phyloP scores from a whole-genome alignment of 352 stramenopile genomes.

The Pythium aphanidermatum region DNA sequence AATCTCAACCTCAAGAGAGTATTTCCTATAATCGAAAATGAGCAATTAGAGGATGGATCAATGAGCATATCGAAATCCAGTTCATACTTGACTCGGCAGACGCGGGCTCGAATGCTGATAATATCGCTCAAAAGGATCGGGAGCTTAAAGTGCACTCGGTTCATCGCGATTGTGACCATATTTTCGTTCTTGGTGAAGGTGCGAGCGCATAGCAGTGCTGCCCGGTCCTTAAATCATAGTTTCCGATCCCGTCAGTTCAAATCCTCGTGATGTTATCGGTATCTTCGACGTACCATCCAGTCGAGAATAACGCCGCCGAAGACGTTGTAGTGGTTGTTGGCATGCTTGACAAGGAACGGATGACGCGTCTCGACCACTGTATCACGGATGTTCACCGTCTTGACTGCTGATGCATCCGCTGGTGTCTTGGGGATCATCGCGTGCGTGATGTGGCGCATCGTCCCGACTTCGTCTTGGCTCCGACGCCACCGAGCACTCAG shows the following conservation, averaged over 20 bases:
- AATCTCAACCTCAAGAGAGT: constrained; percentile 33
- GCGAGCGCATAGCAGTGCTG: not conserved
- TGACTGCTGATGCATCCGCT: no score
- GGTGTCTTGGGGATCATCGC: constrained; percentile 23
- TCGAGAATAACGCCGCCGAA: constrained; percentile 39
- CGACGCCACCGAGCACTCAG: constrained; percentile 24
- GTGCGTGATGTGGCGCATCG: constrained; percentile 22
- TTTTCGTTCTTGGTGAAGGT: not conserved
- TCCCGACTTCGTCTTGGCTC: constrained; percentile 22
- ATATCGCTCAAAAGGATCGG: constrained; percentile 55
- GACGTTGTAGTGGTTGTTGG: constrained; percentile 30
- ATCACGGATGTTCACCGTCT: constrained; percentile 27
- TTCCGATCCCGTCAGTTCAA: no score
- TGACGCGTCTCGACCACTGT: constrained; percentile 34
- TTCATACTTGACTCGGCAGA: constrained; percentile 62
- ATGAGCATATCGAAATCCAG: no score
- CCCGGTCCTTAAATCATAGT: no score
- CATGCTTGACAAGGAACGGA: constrained; percentile 33
- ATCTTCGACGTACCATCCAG: constrained; percentile 40
- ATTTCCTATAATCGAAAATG: constrained; percentile 20
- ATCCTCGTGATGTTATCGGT: no score
- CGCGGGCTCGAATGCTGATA: constrained; percentile 69
- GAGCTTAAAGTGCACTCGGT: constrained; percentile 63
- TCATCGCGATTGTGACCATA: constrained; percentile 54
- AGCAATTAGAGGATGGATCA: no score